phyloP scores from a whole-genome alignment of 352 stramenopile species.

The Plasmopara muralis region DNA sequence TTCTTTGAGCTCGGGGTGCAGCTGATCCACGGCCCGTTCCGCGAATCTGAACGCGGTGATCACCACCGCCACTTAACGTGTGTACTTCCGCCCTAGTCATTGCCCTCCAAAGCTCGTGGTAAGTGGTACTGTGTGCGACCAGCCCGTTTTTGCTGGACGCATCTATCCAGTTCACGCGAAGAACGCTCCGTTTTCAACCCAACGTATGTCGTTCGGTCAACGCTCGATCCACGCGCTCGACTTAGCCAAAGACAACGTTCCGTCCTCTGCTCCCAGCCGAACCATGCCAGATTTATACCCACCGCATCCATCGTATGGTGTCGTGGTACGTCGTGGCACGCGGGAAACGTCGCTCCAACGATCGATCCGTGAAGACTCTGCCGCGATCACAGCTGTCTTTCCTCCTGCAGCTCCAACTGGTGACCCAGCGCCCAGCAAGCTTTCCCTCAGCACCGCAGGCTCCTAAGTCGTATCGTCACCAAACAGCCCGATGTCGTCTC shows the following conservation, averaged over 20 bases:
- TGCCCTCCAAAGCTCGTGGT: neutral
- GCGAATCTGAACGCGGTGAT: neutral
- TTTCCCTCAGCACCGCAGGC: neutral
- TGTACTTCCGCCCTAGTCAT: neutral
- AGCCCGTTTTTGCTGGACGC: neutral
- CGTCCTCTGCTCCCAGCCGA: neutral
- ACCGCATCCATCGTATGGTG: neutral
- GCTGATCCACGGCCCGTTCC: neutral
- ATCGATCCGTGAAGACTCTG: neutral
- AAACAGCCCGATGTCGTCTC: neutral
- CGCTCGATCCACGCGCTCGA: neutral
- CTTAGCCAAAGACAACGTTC: neutral
- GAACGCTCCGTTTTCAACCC: neutral
- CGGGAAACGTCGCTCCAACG: neutral
- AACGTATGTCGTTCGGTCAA: neutral
- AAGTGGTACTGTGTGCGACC: neutral
- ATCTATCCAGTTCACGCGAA: neutral
- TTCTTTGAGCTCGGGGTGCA: neutral
- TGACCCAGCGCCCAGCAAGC: neutral
- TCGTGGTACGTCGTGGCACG: neutral
- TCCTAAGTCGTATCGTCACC: neutral
- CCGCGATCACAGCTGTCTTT: neutral
- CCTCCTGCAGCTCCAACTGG: neutral
- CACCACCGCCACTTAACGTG: neutral
- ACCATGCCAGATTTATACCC: neutral